phyloP scores from a whole-genome alignment of 768 basidiomycete genomes.

The Mycena metata region DNA sequence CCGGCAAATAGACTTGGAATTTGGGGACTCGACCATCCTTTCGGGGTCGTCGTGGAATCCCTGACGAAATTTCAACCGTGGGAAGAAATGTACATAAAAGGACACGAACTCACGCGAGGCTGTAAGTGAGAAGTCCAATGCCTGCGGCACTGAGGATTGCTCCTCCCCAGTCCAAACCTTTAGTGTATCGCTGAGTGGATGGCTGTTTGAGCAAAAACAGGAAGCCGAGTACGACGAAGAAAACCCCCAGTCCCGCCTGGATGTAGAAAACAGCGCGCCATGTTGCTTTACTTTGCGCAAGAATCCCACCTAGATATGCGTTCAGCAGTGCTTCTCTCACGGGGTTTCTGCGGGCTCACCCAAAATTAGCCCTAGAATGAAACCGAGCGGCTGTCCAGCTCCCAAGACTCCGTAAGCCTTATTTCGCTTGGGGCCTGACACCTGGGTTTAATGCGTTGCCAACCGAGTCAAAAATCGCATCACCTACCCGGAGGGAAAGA shows the following conservation, averaged over 20 bases:
- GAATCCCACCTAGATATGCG: slow-evolving; percentile 45
- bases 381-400: slow-evolving; percentile 51
- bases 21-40: slow-evolving; percentile 50
- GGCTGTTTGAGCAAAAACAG: slow-evolving; percentile 38
- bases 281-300: slow-evolving; percentile 47
- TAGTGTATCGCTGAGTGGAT: slow-evolving; percentile 44
- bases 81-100: not conserved
- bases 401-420: slow-evolving; percentile 51
- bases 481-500: slow-evolving; percentile 44
- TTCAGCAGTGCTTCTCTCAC: not conserved
- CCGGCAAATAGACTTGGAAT: slow-evolving; percentile 47
- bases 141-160: slow-evolving; percentile 49
- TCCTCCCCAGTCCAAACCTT: slow-evolving; percentile 53
- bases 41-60: slow-evolving; percentile 47
- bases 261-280: slow-evolving; percentile 52
- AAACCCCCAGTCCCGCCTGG: slow-evolving; percentile 47
- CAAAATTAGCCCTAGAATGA: slow-evolving; percentile 49
- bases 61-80: slow-evolving; percentile 28
- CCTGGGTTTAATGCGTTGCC: not conserved
- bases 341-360: slow-evolving; percentile 36
- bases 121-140: slow-evolving; percentile 50
- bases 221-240: slow-evolving; percentile 45
- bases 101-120: slow-evolving; percentile 45
- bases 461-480: not conserved
- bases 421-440: slow-evolving; percentile 44